Evolutionary conservation across 768 basidiomycete genomes (phyloP), one percentile per base, ranked within the genome.

Genomic region (Ephemerocybe angulata): DNA sequence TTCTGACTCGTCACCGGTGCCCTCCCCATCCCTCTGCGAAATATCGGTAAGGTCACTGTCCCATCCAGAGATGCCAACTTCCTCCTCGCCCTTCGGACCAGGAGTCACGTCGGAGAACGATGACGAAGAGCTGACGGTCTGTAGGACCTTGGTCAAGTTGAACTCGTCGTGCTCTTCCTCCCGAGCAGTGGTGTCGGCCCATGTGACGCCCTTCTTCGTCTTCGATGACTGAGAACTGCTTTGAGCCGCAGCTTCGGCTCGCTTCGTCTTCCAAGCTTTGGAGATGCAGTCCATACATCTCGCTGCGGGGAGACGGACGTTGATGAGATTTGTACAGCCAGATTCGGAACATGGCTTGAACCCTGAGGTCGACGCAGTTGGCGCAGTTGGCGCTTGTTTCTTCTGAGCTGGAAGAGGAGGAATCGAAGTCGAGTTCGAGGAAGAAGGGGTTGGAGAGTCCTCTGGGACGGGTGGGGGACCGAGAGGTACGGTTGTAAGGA

Each of bases 21-120:
- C 59, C 12, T 37, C 42, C 33, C 65, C 65, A 8, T 54, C 53
- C 12, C 64, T 63, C 7, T 68, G 65, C 11, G 62, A 64, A 2
- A 74, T 55, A 4, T 72, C 70, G 3, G 66, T 67, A 24, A 72
- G 62, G 29, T 72, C 72, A 40, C 71, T 72, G 53, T 71, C 69
- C 69, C 69, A 69, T 21, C 65, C 70, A 29, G 53, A 27, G 8
- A 67, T 60, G 3, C 38, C 35, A 28, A 38, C 30, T 11, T 40
- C 13, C 33, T 30, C 37, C 10, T 22, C 47, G 30, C 33, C 24
- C 19, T 15, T 12, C 44, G 46, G 2, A 25, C 28, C 17, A 1
- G 25, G 31, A 33, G 37, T 49, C 24, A 44, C 35, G 19, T 55
- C 49, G 15, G 52, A 17, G 10, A 41, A 21, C 11, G 46, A 38